Percentiles rank a stretch among this genome's conserved stretches.
These are phyloP conservation scores for Eucalyptus cladocalyx DNA, from an alignment of 345 rosid genomes.

Conservation along the genomic window DNA sequence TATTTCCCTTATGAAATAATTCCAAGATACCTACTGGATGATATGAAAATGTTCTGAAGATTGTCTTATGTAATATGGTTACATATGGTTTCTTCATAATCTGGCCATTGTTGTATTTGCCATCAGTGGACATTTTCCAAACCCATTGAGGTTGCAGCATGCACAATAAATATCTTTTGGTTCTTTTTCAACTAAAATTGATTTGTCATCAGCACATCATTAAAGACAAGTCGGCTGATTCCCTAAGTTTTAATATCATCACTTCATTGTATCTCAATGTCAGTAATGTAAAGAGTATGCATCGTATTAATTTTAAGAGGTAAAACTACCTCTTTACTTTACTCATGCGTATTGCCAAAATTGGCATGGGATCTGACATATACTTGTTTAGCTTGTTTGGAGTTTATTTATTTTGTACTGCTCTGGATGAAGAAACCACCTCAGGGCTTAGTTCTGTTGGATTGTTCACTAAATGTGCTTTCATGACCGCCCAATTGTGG, in stretches of 20 bases:
- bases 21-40: not conserved
- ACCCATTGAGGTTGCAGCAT: not conserved
- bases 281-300: not conserved
- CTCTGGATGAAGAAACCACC: not conserved
- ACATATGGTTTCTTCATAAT: not conserved
- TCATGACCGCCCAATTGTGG: not conserved
- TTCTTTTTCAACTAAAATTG: not conserved
- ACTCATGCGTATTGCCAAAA: not conserved
- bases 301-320: not conserved
- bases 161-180: not conserved
- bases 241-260: not conserved
- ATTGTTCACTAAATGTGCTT: not conserved
- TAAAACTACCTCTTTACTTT: not conserved
- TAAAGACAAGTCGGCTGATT: not conserved
- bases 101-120: not conserved
- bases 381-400: not conserved
- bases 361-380: not conserved
- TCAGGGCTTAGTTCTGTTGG: not conserved
- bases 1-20: not conserved
- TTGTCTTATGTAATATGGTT: not conserved
- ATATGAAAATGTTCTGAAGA: not conserved
- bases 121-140: not conserved
- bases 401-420: not conserved
- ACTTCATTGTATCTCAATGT: not conserved
- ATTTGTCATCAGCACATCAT: not conserved